phyloP scores from a whole-genome alignment of 176 grass and related monocot species.

The Ensete glaucum region DNA sequence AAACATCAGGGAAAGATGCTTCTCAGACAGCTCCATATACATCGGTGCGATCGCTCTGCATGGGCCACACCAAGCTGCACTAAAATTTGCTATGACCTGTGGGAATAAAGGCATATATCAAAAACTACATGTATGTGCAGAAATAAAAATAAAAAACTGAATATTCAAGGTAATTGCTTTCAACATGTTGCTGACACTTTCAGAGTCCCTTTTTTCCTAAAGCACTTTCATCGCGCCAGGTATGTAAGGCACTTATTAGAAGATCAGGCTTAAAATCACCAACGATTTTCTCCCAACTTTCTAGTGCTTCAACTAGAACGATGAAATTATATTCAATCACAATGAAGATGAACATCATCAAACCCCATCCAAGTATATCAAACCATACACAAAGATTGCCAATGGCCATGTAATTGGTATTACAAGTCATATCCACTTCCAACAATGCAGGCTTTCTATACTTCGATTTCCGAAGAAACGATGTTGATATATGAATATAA shows the following conservation, averaged over 20 bases:
- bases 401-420: neutral
- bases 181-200: neutral
- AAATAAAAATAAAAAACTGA: neutral
- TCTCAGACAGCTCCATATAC: slow-evolving; percentile 73
- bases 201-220: neutral
- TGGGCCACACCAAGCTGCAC: slow-evolving; percentile 69
- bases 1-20: slow-evolving; percentile 67
- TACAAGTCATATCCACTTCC: neutral
- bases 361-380: neutral
- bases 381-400: neutral
- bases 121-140: neutral
- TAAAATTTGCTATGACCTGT: slow-evolving; percentile 81
- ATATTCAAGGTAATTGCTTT: neutral
- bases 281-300: neutral
- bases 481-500: neutral
- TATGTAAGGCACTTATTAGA: neutral
- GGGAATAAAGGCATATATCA: neutral
- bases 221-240: neutral
- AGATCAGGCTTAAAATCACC: neutral
- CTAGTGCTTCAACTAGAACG: neutral
- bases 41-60: slow-evolving; percentile 57
- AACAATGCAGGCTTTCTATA: neutral
- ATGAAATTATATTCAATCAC: neutral
- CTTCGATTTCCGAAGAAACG: neutral
- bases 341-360: neutral